Evolutionary conservation across 805 yeast genomes (phyloP).

Genomic region (Ogataea pini): DNA sequence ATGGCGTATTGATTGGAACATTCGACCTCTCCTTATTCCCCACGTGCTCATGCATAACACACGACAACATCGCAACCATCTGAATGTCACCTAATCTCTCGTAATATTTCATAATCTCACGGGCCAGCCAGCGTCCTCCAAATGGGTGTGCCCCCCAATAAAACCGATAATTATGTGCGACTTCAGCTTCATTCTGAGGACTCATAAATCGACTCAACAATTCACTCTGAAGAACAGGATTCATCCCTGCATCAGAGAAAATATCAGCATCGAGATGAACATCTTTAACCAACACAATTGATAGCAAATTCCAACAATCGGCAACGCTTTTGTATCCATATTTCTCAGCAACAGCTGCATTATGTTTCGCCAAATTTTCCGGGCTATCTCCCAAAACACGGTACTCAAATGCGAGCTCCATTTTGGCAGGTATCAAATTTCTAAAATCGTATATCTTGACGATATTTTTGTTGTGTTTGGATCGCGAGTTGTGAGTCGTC

Average conservation of each 20-base stretch:
- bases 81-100: constrained; percentile 70
- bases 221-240: constrained; percentile 15
- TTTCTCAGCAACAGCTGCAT: constrained; percentile 67
- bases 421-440: constrained; percentile 72
- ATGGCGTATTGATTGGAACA: constrained; percentile 51
- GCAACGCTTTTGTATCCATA: constrained; percentile 63
- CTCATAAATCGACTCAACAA: constrained; percentile 20
- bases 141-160: constrained; percentile 84
- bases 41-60: constrained; percentile 57
- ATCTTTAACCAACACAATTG: constrained; percentile 46
- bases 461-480: constrained; percentile 44
- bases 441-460: constrained; percentile 66
- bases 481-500: constrained; percentile 28
- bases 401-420: constrained; percentile 68
- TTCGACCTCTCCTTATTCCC: constrained; percentile 28
- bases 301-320: constrained; percentile 72
- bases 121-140: constrained; percentile 67
- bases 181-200: constrained; percentile 13
- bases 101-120: constrained; percentile 61
- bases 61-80: constrained; percentile 87
- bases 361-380: constrained; percentile 63
- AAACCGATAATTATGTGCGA: constrained; percentile 34
- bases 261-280: constrained; percentile 28
- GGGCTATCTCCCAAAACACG: constrained; percentile 64
- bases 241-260: constrained; percentile 8